Base-by-base conservation (phyloP, 2,329 filamentous ascomycete species). In the Teratosphaeriaceae sp. region DNA sequence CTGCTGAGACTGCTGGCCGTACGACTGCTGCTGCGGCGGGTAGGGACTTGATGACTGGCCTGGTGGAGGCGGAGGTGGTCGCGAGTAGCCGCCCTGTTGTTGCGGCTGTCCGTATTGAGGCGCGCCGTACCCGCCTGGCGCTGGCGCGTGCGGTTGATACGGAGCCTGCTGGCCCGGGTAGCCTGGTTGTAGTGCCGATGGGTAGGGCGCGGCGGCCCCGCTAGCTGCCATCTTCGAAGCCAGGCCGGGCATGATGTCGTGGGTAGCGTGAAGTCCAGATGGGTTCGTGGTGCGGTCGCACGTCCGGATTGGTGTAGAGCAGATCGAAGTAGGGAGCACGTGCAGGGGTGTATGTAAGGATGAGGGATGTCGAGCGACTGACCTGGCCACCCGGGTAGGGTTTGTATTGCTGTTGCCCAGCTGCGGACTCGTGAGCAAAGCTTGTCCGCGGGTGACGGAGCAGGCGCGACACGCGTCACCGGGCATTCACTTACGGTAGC, bases 321-420 rank as follows among this genome's bases (percentile, higher is more conserved):
- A n/a, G n/a, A n/a, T n/a, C n/a, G n/a, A n/a, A n/a, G n/a, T n/a
- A 19, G 31, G 31, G 13, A 6, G 6, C 23, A 12, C 23, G 23
- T 26, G 23, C 6, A 7, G 23, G 23, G 27, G 27, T 30, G 27
- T 5, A n/a, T 5, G 15, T 11, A 12, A 30, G 27, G 12, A 19
- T 9, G 3, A 19, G 18, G 15, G 31, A 19, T 34, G 15, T 9
- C 11, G 9, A 16, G 6, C 8, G n/a, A n/a, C n/a, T n/a, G n/a
- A n/a, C n/a, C 48, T 47, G 46, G 33, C 45, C 43, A 23, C 49
- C 50, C 7, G 53, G 51, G 43, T 59, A 79, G 51, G 75, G 70
- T 65, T 79, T 74, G 63, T 79, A 79, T 56, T 70, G 67, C 47
- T 62, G 64, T 53, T 74, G 69, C 40, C 66, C 64, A 52, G 54